Evolutionary conservation across 2,329 filamentous ascomycete species (phyloP).

Genomic region (Colletotrichum australisinense): DNA sequence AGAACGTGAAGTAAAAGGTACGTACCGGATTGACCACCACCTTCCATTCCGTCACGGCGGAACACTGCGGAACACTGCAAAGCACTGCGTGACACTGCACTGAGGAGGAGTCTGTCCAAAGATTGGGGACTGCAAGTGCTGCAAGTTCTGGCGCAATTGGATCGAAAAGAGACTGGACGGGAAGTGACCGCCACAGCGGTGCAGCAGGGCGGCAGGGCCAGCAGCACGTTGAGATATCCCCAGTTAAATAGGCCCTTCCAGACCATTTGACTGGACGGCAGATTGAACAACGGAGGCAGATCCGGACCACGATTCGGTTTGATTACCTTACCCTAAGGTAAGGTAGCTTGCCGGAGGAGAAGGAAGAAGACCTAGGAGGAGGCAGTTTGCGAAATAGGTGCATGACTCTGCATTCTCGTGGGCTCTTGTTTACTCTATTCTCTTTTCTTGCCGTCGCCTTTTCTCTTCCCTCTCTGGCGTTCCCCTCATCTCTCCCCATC

Average conservation of each 20-base stretch:
- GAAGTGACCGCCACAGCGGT: not conserved
- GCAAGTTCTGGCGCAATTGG: no score
- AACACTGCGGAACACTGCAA: no score
- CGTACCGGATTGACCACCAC: not conserved
- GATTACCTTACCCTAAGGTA: not conserved
- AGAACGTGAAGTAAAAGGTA: not conserved
- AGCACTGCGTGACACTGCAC: not conserved
- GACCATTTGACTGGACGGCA: constrained; percentile 20
- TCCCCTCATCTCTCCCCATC: not conserved
- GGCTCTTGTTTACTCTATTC: not conserved
- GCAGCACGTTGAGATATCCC: not conserved
- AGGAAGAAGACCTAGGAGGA: no score
- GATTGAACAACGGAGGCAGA: constrained; percentile 23
- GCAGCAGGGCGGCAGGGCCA: not conserved
- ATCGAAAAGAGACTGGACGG: not conserved
- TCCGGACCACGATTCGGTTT: constrained; percentile 12
- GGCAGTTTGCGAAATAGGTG: not conserved
- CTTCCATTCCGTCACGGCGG: not conserved
- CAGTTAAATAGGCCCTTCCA: not conserved
- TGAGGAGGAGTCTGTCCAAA: constrained; percentile 1
- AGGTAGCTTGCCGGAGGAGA: not conserved
- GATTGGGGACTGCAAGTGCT: not conserved
- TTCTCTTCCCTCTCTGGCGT: not conserved
- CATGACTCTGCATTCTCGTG: not conserved
- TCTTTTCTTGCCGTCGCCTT: not conserved